Base-by-base conservation (phyloP, 768 basidiomycete species). In the Phlegmacium glaucopus region DNA sequence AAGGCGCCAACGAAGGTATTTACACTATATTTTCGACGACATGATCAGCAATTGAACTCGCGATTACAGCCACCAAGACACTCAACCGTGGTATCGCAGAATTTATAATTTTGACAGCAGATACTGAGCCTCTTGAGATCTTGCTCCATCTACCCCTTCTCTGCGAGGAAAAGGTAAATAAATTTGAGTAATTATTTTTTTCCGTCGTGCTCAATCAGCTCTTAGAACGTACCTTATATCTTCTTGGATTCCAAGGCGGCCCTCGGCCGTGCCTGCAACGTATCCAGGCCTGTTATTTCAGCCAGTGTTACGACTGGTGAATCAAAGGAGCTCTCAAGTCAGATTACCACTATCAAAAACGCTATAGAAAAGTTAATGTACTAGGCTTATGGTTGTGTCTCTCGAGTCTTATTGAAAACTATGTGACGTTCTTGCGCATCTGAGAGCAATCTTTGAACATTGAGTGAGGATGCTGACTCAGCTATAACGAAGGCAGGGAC, bases 91-190 rank as follows among this genome's bases (percentile, higher is more conserved):
- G 95, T 74, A 90, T 95, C 56, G 88, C 94, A 50, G 96, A 99
- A 71, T 90, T 99, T 71, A 93, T 98, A 70, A 83, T 99, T 61
- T 76, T 99, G 68, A 96, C 96, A 45, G 86, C 86, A 45, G 94
- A 99, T 61, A 97, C 95, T 26, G 94, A 98, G 68, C 96, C 96
- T 39, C 79, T 99, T 59, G 96, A 98, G 67, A 99, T 99, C 68
- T 72, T 99, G 45, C 81, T 99, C 53, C 96, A 99, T 69, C 84
- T 99, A 26, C 96, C 96, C 30, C 77, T 99, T 50, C 78, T 99
- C 22, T 99, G 96, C 63, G 96, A 99, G 68, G 96, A 99, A 75
- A 99, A 99, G 83, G 91, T 87, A 44, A 7, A 22, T 22, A 2
- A 22, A 22, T 22, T 22, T 22, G 22, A 22, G 22, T 22, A 22